These are phyloP conservation scores for Diaporthe citrichinensis DNA, from an alignment of 2,329 filamentous ascomycete species.

Conservation along the genomic window DNA sequence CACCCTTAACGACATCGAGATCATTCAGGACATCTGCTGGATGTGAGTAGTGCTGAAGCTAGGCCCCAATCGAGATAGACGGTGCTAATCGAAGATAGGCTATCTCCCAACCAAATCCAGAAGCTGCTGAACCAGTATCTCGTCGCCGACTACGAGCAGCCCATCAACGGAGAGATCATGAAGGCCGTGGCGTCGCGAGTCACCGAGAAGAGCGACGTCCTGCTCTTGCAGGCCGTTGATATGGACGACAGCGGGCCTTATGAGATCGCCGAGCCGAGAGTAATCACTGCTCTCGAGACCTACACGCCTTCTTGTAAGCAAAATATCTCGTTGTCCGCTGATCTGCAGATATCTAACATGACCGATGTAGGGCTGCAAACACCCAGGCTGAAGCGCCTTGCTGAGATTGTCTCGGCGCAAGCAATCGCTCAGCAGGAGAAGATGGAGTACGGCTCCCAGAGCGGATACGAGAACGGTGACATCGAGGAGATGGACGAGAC, in stretches of 20 bases:
- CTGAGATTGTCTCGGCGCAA: slow-evolving; percentile 98
- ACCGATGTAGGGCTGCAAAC: slow-evolving; percentile 87
- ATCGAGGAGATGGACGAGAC: slow-evolving; percentile 67
- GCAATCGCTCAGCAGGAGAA: slow-evolving; percentile 96
- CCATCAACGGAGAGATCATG: slow-evolving; percentile 99
- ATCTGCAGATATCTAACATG: slow-evolving; percentile 40
- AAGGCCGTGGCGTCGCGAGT: slow-evolving; percentile 97
- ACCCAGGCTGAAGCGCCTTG: slow-evolving; percentile 91
- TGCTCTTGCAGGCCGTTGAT: slow-evolving; percentile 93
- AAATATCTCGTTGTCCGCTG: neutral
- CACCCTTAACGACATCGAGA: slow-evolving; percentile 98
- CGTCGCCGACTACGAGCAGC: slow-evolving; percentile 98
- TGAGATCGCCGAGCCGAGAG: slow-evolving; percentile 96
- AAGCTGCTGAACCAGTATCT: slow-evolving; percentile 99
- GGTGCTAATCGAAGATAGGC: slow-evolving; percentile 64
- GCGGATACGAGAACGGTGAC: slow-evolving; percentile 58
- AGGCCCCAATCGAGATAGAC: neutral
- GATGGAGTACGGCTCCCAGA: slow-evolving; percentile 72
- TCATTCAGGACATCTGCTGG: slow-evolving; percentile 99
- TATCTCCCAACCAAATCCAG: slow-evolving; percentile 98
- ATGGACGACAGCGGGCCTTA: slow-evolving; percentile 99
- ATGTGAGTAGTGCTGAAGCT: slow-evolving; percentile 76
- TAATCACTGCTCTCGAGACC: slow-evolving; percentile 96
- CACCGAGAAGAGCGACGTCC: slow-evolving; percentile 97
- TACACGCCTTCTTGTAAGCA: slow-evolving; percentile 95